A percentile compares a stretch with the other conserved stretches of the same genome.
These are phyloP conservation scores for Neurospora sublineolata DNA, from an alignment of 495 filamentous ascomycete species.

Conservation along the genomic window DNA sequence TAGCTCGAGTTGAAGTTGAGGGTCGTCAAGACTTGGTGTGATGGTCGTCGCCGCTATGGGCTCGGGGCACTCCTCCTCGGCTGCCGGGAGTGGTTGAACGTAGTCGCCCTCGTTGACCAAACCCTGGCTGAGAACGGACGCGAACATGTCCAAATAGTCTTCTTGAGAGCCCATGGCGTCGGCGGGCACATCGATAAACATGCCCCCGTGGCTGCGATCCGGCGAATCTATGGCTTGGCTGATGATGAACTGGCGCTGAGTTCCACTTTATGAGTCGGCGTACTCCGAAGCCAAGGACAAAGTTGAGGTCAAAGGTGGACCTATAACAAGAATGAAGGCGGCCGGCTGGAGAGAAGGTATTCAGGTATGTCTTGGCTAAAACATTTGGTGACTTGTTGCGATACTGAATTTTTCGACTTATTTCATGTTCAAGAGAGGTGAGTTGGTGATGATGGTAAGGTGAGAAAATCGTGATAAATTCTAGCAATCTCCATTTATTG, in stretches of 20 bases:
- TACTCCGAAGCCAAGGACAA: neutral
- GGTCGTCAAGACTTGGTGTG: neutral
- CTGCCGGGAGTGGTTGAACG: neutral
- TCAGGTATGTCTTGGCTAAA: neutral
- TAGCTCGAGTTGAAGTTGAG: neutral
- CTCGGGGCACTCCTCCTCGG: neutral
- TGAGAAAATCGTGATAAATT: neutral
- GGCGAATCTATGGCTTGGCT: neutral
- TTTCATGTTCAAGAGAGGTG: neutral
- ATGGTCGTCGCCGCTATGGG: neutral
- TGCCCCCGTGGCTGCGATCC: neutral
- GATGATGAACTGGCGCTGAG: neutral
- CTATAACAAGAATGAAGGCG: neutral
- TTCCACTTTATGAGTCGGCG: neutral
- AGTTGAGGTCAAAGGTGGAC: neutral
- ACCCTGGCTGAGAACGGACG: neutral
- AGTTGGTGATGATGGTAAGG: neutral
- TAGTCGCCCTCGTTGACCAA: neutral
- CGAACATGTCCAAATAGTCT: neutral
- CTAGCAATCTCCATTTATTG: neutral
- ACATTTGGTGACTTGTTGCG: neutral
- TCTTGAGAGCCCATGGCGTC: neutral
- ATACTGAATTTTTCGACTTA: neutral
- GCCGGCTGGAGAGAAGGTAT: neutral
- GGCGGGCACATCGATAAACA: neutral